Conservation (phyloP, 192 early-diverging fungal genomes). For the Coemansia sp. region DNA sequence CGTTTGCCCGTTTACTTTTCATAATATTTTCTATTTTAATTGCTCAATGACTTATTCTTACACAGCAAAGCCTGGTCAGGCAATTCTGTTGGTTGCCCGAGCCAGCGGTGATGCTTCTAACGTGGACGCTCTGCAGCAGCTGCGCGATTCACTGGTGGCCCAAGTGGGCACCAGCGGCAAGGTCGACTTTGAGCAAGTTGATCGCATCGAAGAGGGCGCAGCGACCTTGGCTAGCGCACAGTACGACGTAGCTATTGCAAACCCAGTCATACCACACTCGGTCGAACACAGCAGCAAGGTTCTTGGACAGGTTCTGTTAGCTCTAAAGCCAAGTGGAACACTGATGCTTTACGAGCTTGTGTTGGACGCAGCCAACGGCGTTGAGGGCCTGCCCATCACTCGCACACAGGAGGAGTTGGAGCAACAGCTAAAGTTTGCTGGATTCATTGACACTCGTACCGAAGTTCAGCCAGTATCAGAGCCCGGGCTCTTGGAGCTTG, state of each 20-base stretch:
- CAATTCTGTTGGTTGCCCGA: constrained; percentile 38
- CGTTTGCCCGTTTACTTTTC: background rate
- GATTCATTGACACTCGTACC: constrained; percentile 69
- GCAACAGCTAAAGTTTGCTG: constrained; percentile 76
- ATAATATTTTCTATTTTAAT: background rate
- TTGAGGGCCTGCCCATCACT: constrained; percentile 52
- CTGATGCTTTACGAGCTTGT: constrained; percentile 73
- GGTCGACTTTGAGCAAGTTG: constrained; percentile 84
- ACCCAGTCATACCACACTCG: constrained; percentile 55
- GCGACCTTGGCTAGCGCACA: constrained; percentile 57
- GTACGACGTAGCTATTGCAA: constrained; percentile 64
- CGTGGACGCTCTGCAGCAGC: constrained; percentile 41
- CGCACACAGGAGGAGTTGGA: constrained; percentile 62
- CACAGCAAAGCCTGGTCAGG: constrained; percentile 29
- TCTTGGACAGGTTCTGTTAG: constrained; percentile 60
- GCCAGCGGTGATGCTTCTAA: constrained; percentile 30
- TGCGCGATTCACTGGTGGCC: constrained; percentile 49
- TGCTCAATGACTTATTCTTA: constrained; percentile 7
- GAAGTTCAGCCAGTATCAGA: constrained; percentile 51
- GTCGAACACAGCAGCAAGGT: constrained; percentile 64
- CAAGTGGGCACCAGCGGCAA: constrained; percentile 59
- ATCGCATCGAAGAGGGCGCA: constrained; percentile 64
- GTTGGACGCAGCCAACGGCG: constrained; percentile 38
- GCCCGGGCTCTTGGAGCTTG: constrained; percentile 46
- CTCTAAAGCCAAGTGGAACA: constrained; percentile 67